Evolutionary conservation across 352 stramenopile species (phyloP).

Genomic region (Phytophthora crassamura): DNA sequence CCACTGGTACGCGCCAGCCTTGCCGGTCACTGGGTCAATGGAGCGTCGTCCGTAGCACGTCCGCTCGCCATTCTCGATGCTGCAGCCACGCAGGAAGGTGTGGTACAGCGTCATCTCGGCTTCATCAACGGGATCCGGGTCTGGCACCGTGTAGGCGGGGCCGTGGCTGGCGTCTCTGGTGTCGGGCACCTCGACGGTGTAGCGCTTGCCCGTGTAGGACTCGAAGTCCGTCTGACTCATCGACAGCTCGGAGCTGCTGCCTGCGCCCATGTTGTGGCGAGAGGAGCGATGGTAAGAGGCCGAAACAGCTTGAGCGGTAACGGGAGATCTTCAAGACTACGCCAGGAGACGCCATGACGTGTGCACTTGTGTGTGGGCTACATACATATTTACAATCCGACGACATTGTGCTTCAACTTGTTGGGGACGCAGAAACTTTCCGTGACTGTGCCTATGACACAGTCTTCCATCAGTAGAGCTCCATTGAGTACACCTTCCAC

Average conservation of each 20-base stretch:
- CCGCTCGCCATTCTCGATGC: constrained; percentile 30
- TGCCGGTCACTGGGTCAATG: constrained; percentile 25
- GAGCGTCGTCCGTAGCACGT: constrained; percentile 38
- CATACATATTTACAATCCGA: too few relatives aligned
- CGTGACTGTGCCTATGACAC: neutral
- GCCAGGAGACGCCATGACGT: neutral
- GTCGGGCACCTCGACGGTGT: constrained; percentile 38
- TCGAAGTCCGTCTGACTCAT: constrained; percentile 39
- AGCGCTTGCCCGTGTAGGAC: constrained; percentile 31
- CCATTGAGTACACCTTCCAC: neutral
- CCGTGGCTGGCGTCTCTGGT: constrained; percentile 33
- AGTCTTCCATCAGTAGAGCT: neutral
- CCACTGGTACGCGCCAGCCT: constrained; percentile 46
- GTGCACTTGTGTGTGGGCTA: too few relatives aligned
- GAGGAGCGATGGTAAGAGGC: neutral
- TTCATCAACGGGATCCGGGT: constrained; percentile 20
- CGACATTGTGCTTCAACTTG: too few relatives aligned
- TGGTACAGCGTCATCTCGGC: constrained; percentile 41
- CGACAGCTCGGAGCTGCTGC: constrained; percentile 27
- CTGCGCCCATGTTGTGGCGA: constrained; percentile 23
- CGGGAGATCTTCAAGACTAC: constrained; percentile 16
- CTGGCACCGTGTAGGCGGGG: constrained; percentile 27
- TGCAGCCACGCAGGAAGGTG: constrained; percentile 37
- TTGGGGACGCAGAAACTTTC: too few relatives aligned
- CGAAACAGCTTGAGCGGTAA: too few relatives aligned